Evolutionary conservation across 2,329 filamentous ascomycete genomes (phyloP).

Genomic region (Thelonectria rubi): DNA sequence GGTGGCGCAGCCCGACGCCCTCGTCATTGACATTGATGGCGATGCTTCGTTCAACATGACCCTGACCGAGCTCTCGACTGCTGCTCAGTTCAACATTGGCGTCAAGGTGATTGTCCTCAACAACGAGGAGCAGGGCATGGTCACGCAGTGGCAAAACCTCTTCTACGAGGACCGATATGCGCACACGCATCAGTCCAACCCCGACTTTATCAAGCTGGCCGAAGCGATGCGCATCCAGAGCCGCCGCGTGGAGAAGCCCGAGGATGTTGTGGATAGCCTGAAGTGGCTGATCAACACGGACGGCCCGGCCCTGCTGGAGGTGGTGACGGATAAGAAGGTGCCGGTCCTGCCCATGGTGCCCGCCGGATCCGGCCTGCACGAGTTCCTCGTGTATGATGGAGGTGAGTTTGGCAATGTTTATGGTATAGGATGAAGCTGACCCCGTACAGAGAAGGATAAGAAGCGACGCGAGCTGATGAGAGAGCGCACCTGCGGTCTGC

Average conservation of each 20-base stretch:
- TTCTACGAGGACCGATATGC: slow-evolving; percentile 95
- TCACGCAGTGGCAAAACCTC: slow-evolving; percentile 97
- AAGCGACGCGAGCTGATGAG: slow-evolving; percentile 73
- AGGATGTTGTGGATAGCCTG: slow-evolving; percentile 79
- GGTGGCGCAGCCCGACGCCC: slow-evolving; percentile 77
- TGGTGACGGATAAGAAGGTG: slow-evolving; percentile 90
- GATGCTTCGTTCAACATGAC: slow-evolving; percentile 99
- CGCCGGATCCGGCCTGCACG: slow-evolving; percentile 84
- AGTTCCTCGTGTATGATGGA: slow-evolving; percentile 71
- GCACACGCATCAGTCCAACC: slow-evolving; percentile 93
- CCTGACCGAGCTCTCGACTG: slow-evolving; percentile 91
- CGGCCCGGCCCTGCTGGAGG: slow-evolving; percentile 91
- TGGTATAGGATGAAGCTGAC: slow-evolving; percentile 45
- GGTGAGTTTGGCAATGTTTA: slow-evolving; percentile 39
- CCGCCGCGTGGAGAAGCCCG: slow-evolving; percentile 75
- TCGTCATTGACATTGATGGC: slow-evolving; percentile 95
- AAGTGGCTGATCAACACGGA: slow-evolving; percentile 90
- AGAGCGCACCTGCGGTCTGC: slow-evolving; percentile 65
- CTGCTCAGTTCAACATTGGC: slow-evolving; percentile 94
- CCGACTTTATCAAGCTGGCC: slow-evolving; percentile 92
- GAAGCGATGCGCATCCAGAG: slow-evolving; percentile 90
- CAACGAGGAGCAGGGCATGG: slow-evolving; percentile 98
- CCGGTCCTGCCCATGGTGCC: slow-evolving; percentile 99
- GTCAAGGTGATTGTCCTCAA: slow-evolving; percentile 95
- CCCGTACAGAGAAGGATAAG: slow-evolving; percentile 69